Conservation (phyloP, 352 stramenopile genomes). For the Blastocystis sp. region DNA sequence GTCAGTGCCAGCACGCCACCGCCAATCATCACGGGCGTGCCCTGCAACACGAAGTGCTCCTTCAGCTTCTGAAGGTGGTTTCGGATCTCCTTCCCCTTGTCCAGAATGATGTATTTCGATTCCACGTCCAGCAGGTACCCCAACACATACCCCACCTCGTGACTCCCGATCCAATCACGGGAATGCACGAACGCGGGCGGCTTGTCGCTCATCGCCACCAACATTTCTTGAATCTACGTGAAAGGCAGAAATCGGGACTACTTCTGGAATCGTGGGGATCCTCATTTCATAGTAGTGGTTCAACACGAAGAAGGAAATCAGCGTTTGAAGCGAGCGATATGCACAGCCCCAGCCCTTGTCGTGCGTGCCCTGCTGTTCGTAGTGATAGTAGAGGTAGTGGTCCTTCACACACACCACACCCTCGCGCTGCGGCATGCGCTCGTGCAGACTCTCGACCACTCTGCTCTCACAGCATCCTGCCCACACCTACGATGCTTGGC, state of each 20-base stretch:
- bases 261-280: conserved; percentile 74
- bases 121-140: conserved; percentile 78
- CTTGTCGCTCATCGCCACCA: conserved; percentile 82
- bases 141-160: conserved; percentile 81
- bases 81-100: conserved; percentile 75
- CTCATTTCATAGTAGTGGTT: conserved; percentile 71
- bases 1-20: conserved; percentile 81
- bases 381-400: conserved; percentile 83
- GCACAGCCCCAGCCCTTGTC: conserved; percentile 84
- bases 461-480: background rate
- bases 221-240: conserved; percentile 77
- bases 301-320: conserved; percentile 79
- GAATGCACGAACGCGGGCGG: conserved; percentile 77
- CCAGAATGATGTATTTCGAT: conserved; percentile 74
- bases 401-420: conserved; percentile 76
- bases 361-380: conserved; percentile 79
- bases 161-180: conserved; percentile 80
- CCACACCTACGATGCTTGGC: background rate
- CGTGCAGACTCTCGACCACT: background rate
- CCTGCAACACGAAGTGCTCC: conserved; percentile 79
- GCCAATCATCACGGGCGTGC: conserved; percentile 82
- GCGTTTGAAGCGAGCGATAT: conserved; percentile 81
- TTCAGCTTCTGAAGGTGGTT: conserved; percentile 78
- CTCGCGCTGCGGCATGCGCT: conserved; percentile 31
- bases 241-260: background rate